Base-by-base conservation (phyloP, 1,284 basidiomycete genomes). In the Tausonia pullulans region DNA sequence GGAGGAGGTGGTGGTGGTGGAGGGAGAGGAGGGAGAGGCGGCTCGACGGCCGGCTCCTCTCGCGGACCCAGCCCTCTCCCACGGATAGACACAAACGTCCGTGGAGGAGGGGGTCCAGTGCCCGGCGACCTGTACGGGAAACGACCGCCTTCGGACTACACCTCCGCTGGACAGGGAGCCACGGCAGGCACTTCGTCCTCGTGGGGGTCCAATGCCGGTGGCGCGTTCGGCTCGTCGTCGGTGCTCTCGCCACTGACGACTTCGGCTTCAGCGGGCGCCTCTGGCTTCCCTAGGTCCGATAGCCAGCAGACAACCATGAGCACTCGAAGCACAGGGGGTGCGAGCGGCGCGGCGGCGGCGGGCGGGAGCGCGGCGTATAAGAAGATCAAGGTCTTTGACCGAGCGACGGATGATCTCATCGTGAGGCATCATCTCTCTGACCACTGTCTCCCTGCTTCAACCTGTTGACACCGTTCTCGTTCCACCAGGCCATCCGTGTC, bases 311-410 rank as follows among this genome's bases (percentile, higher is more conserved):
- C 27, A 27, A 27, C 27, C 27, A 27, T 27, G 27, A 27, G 27
- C 27, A 27, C 27, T 27, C 27, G 27, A 27, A 27, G 27, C 27
- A 27, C 27, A 2, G 27, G 27, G 27, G 27, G 27, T 27, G 27
- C 56, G n/a, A 57, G 14, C 4, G 61, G 66, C 11, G 62, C 67
- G 14, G 60, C 66, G n/a, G 41, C 5, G 40, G 39, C 40, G 27
- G 60, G 58, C 61, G 44, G 64, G 54, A 56, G 63, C 41, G 14
- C 66, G 64, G 84, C 90, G 49, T 95, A 93, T 76, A 83, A 97
- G 70, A 97, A 97, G 79, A 96, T 99, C 78, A 99, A 99, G 79
- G 91, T 99, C 63, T 96, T 95, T 73, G 88, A 96, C 75, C 82
- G 87, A 45, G 81, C 87, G 67, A 87, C 91, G 41, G 90, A 97